A percentile compares a stretch with the other conserved stretches of the same genome.
phyloP scores from a whole-genome alignment of 148 eudicot species.

The Agrostemma githago region DNA sequence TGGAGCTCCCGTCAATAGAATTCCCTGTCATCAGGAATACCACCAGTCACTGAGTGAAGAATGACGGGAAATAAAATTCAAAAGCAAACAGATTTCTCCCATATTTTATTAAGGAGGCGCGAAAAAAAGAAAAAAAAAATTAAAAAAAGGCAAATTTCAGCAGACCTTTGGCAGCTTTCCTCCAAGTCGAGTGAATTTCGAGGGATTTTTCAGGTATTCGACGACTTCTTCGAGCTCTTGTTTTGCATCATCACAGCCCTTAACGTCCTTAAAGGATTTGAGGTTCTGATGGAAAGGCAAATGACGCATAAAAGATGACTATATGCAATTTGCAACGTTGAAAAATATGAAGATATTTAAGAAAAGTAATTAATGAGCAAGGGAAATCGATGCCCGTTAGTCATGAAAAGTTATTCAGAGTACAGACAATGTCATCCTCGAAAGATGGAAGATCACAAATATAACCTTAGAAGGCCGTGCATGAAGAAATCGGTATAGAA shows the following conservation, averaged over 20 bases:
- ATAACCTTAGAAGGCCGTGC: neutral
- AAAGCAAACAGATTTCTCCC: neutral
- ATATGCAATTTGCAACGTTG: neutral
- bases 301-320: conserved; percentile 6
- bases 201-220: conserved; percentile 85
- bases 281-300: conserved; percentile 55
- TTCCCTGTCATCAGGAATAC: conserved; percentile 57
- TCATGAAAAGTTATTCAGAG: neutral
- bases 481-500: neutral
- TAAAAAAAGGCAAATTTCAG: neutral
- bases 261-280: conserved; percentile 94
- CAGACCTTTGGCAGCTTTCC: conserved; percentile 98
- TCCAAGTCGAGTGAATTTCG: conserved; percentile 91
- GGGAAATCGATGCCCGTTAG: neutral
- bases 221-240: conserved; percentile 99
- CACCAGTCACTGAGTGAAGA: neutral
- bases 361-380: neutral
- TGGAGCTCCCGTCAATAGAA: conserved; percentile 97
- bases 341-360: neutral
- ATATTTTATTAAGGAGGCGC: neutral
- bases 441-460: neutral
- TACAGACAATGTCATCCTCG: neutral
- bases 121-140: neutral
- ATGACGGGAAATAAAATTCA: neutral
- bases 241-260: conserved; percentile 99